phyloP scores from a whole-genome alignment of 192 early-diverging fungal species.

The Umbelopsis isabellina region DNA sequence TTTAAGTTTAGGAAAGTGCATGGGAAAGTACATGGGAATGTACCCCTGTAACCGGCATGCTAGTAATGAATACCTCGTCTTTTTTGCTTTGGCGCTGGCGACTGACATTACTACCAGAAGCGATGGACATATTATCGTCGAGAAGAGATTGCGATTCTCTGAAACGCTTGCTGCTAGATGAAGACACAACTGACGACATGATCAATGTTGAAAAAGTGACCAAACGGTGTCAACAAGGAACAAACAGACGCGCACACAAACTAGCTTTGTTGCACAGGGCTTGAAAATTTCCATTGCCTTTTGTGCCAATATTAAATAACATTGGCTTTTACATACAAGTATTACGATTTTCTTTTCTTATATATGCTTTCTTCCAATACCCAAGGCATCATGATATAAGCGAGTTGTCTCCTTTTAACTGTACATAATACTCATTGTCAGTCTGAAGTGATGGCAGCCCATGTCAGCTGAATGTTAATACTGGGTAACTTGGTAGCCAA shows the following conservation, averaged over 20 bases:
- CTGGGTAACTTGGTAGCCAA: too few relatives aligned
- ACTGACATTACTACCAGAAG: slow-evolving; percentile 22
- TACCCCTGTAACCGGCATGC: not conserved
- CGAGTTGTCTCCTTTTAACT: too few relatives aligned
- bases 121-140: slow-evolving; percentile 21
- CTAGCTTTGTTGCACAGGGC: slow-evolving; percentile 7
- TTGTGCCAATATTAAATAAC: not conserved
- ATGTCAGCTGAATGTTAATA: too few relatives aligned
- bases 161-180: slow-evolving; percentile 19
- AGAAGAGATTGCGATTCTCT: slow-evolving; percentile 22
- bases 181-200: slow-evolving; percentile 24
- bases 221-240: slow-evolving; percentile 18
- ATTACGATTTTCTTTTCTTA: too few relatives aligned
- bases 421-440: too few relatives aligned
- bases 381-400: too few relatives aligned
- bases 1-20: not conserved
- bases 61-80: slow-evolving; percentile 40
- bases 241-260: not conserved
- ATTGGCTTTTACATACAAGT: too few relatives aligned
- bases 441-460: too few relatives aligned
- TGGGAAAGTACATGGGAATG: not conserved
- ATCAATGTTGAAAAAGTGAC: slow-evolving; percentile 19
- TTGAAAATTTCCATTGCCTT: not conserved
- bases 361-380: too few relatives aligned
- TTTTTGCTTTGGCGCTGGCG: slow-evolving; percentile 49